A percentile compares a stretch with the other conserved stretches of the same genome.
Evolutionary conservation across 257 asterid species (phyloP).

Genomic region (Scutellaria baicalensis): DNA sequence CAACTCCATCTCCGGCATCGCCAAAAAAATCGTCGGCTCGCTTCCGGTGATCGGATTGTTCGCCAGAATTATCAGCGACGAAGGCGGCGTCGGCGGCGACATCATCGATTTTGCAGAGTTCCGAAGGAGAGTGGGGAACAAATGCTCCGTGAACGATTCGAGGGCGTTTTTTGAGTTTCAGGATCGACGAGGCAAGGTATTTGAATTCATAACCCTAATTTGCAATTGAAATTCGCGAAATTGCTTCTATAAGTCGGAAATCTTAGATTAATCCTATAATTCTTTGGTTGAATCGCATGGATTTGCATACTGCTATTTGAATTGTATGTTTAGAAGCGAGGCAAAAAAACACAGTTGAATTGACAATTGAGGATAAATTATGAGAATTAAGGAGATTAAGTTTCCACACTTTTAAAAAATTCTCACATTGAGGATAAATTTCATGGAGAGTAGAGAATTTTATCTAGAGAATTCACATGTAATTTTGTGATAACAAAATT

Average conservation of each 20-base stretch:
- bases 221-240: neutral
- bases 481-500: no score
- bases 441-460: no score
- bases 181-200: slow-evolving; percentile 84
- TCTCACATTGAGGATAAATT: no score
- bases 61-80: slow-evolving; percentile 72
- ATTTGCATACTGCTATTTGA: neutral
- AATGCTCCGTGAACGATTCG: slow-evolving; percentile 80
- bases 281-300: no score
- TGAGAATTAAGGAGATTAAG: no score
- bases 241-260: no score
- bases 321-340: no score
- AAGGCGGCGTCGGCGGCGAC: slow-evolving; percentile 89
- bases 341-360: no score
- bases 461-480: no score
- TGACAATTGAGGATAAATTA: no score
- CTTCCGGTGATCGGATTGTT: slow-evolving; percentile 85
- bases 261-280: no score
- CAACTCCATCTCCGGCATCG: slow-evolving; percentile 62
- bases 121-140: slow-evolving; percentile 81
- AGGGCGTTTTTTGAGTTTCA: slow-evolving; percentile 69
- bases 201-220: neutral
- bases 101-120: slow-evolving; percentile 86
- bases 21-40: slow-evolving; percentile 69
- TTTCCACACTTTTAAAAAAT: no score